Percentiles rank a stretch among this genome's conserved stretches.
Evolutionary conservation across 768 basidiomycete species (phyloP).

Genomic region (Mycena indigotica): DNA sequence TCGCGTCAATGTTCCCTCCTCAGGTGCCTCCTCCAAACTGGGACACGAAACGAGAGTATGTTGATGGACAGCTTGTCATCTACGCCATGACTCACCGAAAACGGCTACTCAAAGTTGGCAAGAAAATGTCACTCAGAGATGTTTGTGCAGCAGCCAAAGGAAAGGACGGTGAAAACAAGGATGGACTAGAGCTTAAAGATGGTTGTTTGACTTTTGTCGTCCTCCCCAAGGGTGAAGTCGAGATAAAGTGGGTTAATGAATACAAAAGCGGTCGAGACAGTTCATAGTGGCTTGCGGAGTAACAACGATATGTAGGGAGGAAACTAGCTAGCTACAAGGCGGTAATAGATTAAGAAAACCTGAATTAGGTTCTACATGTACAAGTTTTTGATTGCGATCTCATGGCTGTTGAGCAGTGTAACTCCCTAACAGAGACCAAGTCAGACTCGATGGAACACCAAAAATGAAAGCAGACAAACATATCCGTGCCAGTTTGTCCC

Average conservation of each 20-base stretch:
- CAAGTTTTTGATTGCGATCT: neutral
- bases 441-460: neutral
- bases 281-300: neutral
- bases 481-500: conserved; percentile 19
- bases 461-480: conserved; percentile 3
- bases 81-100: conserved; percentile 81
- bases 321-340: conserved; percentile 1
- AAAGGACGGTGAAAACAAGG: conserved; percentile 59
- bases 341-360: neutral
- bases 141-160: conserved; percentile 66
- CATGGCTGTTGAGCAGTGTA: neutral
- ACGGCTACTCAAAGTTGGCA: conserved; percentile 87
- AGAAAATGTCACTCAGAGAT: conserved; percentile 83
- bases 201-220: conserved; percentile 81
- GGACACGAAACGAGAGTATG: conserved; percentile 75
- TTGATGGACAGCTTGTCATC: conserved; percentile 62
- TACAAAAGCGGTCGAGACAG: conserved; percentile 64
- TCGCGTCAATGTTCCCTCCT: conserved; percentile 83
- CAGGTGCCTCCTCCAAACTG: conserved; percentile 65
- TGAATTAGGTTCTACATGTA: neutral
- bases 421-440: neutral
- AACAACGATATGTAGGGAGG: neutral
- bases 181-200: conserved; percentile 85
- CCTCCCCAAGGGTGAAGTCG: conserved; percentile 72
- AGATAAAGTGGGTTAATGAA: conserved; percentile 85